A percentile compares a stretch with the other conserved stretches of the same genome.
These are phyloP conservation scores for Teunomyces funiuensis DNA, from an alignment of 805 yeast genomes.

Conservation along the genomic window DNA sequence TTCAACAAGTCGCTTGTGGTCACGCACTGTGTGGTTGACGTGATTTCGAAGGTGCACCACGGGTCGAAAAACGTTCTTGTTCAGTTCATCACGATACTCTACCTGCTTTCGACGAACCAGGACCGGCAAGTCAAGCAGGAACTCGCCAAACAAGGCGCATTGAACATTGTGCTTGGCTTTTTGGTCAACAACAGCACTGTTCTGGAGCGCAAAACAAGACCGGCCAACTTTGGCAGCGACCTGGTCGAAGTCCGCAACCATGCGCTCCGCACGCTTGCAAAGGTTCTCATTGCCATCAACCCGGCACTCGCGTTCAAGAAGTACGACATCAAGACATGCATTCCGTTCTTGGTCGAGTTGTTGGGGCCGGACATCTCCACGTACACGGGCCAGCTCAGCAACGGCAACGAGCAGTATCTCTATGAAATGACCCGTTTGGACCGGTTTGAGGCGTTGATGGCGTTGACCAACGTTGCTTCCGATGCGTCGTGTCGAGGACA, in stretches of 20 bases:
- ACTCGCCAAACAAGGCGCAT: conserved; percentile 48
- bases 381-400: conserved; percentile 13
- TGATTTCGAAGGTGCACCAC: conserved; percentile 18
- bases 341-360: conserved; percentile 51
- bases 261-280: conserved; percentile 46
- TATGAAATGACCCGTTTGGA: conserved; percentile 40
- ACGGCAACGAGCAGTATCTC: conserved; percentile 17
- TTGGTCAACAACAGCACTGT: conserved; percentile 31
- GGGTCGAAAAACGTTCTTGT: conserved; percentile 13
- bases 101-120: conserved; percentile 32
- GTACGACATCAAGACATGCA: conserved; percentile 38
- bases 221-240: conserved; percentile 13
- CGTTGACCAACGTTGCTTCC: conserved; percentile 68
- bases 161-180: conserved; percentile 39
- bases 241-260: conserved; percentile 23
- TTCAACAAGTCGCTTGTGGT: conserved; percentile 31
- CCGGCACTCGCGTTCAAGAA: conserved; percentile 43
- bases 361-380: conserved; percentile 34
- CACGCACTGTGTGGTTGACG: conserved; percentile 23
- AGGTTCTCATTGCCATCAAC: conserved; percentile 43
- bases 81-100: conserved; percentile 33
- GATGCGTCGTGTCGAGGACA: background rate
- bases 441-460: conserved; percentile 56
- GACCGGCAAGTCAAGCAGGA: conserved; percentile 26
- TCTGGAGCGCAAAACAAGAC: conserved; percentile 18